These are phyloP conservation scores for Melaleuca quinquenervia DNA, from an alignment of 345 rosid genomes.

Conservation along the genomic window DNA sequence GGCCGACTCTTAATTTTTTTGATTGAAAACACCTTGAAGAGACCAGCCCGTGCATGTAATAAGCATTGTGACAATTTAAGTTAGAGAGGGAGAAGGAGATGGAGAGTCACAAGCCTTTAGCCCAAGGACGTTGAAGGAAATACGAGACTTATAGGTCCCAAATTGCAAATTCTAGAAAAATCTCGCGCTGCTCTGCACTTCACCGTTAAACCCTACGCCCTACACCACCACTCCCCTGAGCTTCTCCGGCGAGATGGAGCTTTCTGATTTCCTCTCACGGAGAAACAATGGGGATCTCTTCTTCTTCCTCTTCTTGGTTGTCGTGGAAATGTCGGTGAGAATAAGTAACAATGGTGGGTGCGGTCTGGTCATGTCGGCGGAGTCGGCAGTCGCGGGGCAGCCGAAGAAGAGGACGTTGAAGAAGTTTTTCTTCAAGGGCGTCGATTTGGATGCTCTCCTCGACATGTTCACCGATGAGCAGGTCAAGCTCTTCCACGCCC, in stretches of 20 bases:
- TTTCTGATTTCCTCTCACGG: not conserved
- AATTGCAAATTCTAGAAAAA: not conserved
- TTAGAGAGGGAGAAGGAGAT: not conserved
- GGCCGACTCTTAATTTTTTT: not conserved
- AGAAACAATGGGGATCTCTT: not conserved
- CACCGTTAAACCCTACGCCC: not conserved
- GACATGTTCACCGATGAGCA: constrained; percentile 93
- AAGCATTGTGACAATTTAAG: not conserved
- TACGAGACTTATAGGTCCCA: not conserved
- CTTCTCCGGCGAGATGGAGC: not conserved
- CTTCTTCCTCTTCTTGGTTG: not conserved
- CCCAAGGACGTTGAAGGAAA: not conserved
- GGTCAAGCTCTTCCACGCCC: constrained; percentile 72
- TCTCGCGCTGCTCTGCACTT: not conserved
- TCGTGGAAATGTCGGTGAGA: not conserved
- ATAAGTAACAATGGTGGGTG: not conserved
- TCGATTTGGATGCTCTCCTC: constrained; percentile 51
- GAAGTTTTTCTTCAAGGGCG: constrained; percentile 44
- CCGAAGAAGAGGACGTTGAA: constrained; percentile 48
- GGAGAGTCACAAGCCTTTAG: not conserved
- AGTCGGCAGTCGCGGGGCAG: constrained; percentile 16
- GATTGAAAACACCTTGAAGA: not conserved
- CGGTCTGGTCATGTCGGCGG: not conserved
- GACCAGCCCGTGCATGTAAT: not conserved
- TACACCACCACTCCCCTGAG: not conserved